phyloP scores from a whole-genome alignment of 129 eudicot species.

The Centaurea solstitialis region DNA sequence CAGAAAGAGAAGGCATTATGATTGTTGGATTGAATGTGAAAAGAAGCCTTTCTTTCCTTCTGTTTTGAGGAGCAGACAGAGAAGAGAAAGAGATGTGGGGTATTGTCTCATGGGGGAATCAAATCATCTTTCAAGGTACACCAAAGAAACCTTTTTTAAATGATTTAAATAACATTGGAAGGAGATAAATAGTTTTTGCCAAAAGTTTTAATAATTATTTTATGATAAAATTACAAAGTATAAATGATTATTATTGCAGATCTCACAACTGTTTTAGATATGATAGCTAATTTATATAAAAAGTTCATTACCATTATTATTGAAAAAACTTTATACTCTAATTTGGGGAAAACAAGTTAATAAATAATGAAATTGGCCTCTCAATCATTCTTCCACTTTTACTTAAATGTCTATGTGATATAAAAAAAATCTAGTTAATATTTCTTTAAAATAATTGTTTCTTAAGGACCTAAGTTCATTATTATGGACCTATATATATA shows the following conservation, averaged over 20 bases:
- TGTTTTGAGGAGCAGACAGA: constrained; percentile 31
- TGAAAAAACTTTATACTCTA: neutral
- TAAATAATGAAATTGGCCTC: no score
- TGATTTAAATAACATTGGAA: constrained; percentile 15
- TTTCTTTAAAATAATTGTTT: no score
- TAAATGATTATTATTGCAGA: neutral
- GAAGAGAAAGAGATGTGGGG: constrained; percentile 43
- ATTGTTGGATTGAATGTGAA: constrained; percentile 26
- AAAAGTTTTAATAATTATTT: no score
- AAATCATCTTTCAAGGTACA: constrained; percentile 24
- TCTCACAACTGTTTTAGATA: no score
- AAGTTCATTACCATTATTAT: neutral
- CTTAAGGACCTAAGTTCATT: no score
- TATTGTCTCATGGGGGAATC: constrained; percentile 21
- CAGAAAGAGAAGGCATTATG: constrained; percentile 25
- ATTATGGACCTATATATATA: no score
- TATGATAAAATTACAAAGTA: no score
- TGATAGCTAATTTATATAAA: neutral
- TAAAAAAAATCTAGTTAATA: no score
- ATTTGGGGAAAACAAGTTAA: no score
- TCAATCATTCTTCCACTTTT: no score
- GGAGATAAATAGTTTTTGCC: neutral
- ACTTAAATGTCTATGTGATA: no score
- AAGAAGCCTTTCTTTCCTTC: constrained; percentile 16
- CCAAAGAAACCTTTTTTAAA: constrained; percentile 3